These are phyloP conservation scores for Plasmodium gallinaceum DNA, from an alignment of 169 alveolate genomes.

Conservation along the genomic window DNA sequence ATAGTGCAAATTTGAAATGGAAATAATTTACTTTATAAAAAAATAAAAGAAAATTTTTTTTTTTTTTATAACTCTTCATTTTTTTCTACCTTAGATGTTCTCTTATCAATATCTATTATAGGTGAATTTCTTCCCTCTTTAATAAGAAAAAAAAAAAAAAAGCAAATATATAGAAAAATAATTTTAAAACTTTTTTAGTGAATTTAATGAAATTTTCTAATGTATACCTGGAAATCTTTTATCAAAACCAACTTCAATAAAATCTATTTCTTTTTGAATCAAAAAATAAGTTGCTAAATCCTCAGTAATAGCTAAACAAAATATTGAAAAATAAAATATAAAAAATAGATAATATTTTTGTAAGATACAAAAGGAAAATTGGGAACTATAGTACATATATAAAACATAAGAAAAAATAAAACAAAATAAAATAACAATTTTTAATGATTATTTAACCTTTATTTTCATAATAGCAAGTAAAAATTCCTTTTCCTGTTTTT, in stretches of 20 bases:
- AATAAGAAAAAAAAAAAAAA: background rate
- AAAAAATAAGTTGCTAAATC: slow-evolving; percentile 57
- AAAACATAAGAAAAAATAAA: background rate
- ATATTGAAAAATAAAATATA: background rate
- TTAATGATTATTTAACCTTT: slow-evolving; percentile 24
- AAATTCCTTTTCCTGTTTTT: slow-evolving; percentile 41
- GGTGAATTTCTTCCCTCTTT: slow-evolving; percentile 51
- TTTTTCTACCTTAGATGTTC: background rate
- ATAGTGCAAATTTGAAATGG: no score
- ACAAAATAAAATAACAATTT: background rate
- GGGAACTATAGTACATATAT: no score
- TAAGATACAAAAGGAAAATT: background rate
- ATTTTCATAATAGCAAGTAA: slow-evolving; percentile 57
- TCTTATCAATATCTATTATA: slow-evolving; percentile 4
- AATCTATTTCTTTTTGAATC: slow-evolving; percentile 48
- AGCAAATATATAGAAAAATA: background rate
- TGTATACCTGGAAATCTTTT: slow-evolving; percentile 44
- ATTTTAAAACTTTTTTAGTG: background rate
- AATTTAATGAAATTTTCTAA: background rate
- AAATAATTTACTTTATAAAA: no score
- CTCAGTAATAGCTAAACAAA: slow-evolving; percentile 41
- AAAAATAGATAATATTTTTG: background rate
- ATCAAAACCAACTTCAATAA: slow-evolving; percentile 55
- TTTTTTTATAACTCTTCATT: slow-evolving; percentile 36
- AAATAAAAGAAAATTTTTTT: background rate